Base-by-base conservation (phyloP, 2,329 filamentous ascomycete species). In the Botrytis medusae region DNA sequence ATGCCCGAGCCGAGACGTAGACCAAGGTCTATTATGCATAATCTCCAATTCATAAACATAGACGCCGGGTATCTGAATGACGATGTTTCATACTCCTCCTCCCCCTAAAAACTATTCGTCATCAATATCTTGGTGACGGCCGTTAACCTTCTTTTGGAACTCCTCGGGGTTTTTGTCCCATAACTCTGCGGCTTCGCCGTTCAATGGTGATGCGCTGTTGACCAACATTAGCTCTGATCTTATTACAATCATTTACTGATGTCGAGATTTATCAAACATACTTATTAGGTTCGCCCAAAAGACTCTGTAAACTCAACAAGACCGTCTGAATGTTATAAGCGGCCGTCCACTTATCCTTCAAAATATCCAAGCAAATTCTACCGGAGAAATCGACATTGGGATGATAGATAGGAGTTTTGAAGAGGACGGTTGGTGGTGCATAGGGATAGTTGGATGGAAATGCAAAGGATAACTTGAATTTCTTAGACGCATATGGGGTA, bases 341-440 rank as follows among this genome's bases (percentile, higher is more conserved):
- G 29, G 96, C 94, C 74, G 94, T 97, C 96, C 96, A 99, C 86
- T 98, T 98, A 83, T 98, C 96, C 87, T 98, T 98, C 77, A 99
- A 87, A 78, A 99, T 99, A 81, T 99, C 97, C 75, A 99, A 87
- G 83, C 96, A 99, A 83, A 99, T 99, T 73, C 96, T 90, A 59
- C 96, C 96, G 5, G 93, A 95, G 85, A 99, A 98, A 85, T 99
- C 96, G 79, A 99, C 93, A 80, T 99, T 99, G 71, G 96, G 96
- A 83, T 99, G 96, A 87, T 98, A 99, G 84, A 99, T 98, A 54
- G 96, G 96, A 10, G 97, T 99, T 86, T 95, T 97, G 90, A 98
- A 99, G 74, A 97, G 88, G 29, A 99, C 96, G 3, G 92, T 94
- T 0, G 96, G 96, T 34, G 96, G 90, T 1, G 91, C 89, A 83